phyloP scores from a whole-genome alignment of 2,329 filamentous ascomycete species.

The Didymella arachidicola region DNA sequence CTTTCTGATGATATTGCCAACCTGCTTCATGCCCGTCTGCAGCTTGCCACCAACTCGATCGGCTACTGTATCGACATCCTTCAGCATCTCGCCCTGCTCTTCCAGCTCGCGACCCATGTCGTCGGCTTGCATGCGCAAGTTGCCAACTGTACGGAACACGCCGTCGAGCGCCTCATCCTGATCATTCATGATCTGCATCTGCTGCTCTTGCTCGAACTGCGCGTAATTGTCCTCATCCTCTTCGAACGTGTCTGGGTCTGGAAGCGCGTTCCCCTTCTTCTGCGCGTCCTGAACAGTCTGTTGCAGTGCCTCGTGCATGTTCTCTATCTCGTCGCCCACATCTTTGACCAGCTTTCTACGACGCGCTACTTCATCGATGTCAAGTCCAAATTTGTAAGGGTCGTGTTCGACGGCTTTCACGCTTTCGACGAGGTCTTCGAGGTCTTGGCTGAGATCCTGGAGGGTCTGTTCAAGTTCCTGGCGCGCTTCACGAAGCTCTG shows the following conservation, averaged over 20 bases:
- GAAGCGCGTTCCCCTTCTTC: constrained; percentile 58
- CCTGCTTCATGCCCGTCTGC: constrained; percentile 84
- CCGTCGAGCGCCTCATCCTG: constrained; percentile 93
- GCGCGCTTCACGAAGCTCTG: constrained; percentile 68
- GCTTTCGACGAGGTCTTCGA: constrained; percentile 85
- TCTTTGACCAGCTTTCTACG: constrained; percentile 85
- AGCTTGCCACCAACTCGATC: constrained; percentile 88
- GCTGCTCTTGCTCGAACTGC: constrained; percentile 89
- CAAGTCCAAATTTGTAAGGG: constrained; percentile 85
- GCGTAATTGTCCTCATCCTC: constrained; percentile 68
- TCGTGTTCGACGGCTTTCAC: constrained; percentile 88
- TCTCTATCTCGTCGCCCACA: constrained; percentile 85
- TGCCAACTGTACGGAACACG: constrained; percentile 92
- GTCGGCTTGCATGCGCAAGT: constrained; percentile 86
- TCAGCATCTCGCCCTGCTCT: constrained; percentile 89
- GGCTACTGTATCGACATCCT: constrained; percentile 82
- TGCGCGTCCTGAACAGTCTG: constrained; percentile 61
- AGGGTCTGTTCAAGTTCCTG: constrained; percentile 82
- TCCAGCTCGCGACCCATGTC: constrained; percentile 97
- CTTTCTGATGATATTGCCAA: constrained; percentile 81
- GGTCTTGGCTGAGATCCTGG: constrained; percentile 77
- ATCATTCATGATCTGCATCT: constrained; percentile 89
- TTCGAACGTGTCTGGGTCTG: constrained; percentile 66
- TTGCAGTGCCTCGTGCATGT: constrained; percentile 84
- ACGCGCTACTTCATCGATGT: constrained; percentile 80